Evolutionary conservation across 495 filamentous ascomycete species (phyloP).

Genomic region (Daldinia concentrica): DNA sequence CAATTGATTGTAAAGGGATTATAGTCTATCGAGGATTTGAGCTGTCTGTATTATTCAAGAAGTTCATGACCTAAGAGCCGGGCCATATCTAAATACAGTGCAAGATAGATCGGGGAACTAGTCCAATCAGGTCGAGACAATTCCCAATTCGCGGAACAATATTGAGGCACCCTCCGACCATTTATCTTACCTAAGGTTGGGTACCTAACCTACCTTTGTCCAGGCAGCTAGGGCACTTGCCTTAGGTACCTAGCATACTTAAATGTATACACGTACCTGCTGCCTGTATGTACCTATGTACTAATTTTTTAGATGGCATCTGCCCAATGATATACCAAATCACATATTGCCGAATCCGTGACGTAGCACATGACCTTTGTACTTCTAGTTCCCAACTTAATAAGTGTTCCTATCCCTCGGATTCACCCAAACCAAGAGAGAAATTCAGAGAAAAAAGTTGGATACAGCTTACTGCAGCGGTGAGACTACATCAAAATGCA

Average conservation of each 20-base stretch:
- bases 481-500: background rate
- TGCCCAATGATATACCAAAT: slow-evolving; percentile 11
- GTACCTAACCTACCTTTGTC: too few relatives aligned
- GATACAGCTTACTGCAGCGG: slow-evolving; percentile 15
- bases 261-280: background rate
- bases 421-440: slow-evolving; percentile 18
- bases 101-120: slow-evolving; percentile 3
- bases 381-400: slow-evolving; percentile 5
- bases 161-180: slow-evolving; percentile 24
- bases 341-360: slow-evolving; percentile 21
- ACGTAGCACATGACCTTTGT: slow-evolving; percentile 40
- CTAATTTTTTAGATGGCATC: background rate
- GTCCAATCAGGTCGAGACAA: slow-evolving; percentile 29
- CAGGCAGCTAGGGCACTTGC: too few relatives aligned
- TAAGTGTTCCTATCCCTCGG: slow-evolving; percentile 32
- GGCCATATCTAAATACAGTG: slow-evolving; percentile 18
- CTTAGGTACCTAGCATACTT: too few relatives aligned
- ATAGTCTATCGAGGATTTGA: slow-evolving; percentile 45
- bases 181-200: background rate
- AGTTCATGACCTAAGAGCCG: slow-evolving; percentile 25
- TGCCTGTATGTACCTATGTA: background rate
- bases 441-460: slow-evolving; percentile 19
- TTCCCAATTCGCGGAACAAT: slow-evolving; percentile 39
- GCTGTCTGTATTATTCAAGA: slow-evolving; percentile 34
- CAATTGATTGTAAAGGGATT: slow-evolving; percentile 55